Evolutionary conservation across 306 rosid species (phyloP), one percentile per base, ranked within the genome.

Genomic region (Dryas octopetala): DNA sequence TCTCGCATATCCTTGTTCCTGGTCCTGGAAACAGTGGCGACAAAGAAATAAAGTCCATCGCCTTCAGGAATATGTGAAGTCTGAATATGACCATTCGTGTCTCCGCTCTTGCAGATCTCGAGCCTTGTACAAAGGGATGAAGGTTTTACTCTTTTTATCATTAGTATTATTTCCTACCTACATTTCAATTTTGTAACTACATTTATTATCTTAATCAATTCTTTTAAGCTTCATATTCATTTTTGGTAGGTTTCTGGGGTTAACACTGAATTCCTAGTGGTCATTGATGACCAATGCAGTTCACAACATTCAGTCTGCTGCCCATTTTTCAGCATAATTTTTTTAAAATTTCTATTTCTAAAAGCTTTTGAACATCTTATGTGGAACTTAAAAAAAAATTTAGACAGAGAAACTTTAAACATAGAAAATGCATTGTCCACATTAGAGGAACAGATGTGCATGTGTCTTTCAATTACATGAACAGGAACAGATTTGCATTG

Each of bases 1-100:
- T 79, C 84, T 91, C 48, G 98, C 96, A 69, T 94, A 90, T 88
- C 98, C 98, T 75, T 94, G 98, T 82, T 97, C 98, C 75, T 94
- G 98, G 98, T 88, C 98, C 76, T 94, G 98, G 98, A 94, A 90
- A 87, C 96, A 90, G 84, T 94, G 98, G 97, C 88, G 98, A 6
- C 91, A 88, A 55, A 85, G 94, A 84, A 87, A 84, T 68, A 94
- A 94, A 87, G 83, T 94, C 40, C 89, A 90, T 60, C 97, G 90
- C 79, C 97, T 94, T 83, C 96, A 94, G 85, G 98, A 94, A 79
- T 94, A 83, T 77, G 98, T 94, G 32, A 94, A 91, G 81, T 94
- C 98, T 74, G 91, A 91, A 82, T 94, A 94, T 78, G 98, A 94
- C 66, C 98, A 94, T 86, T 91, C 98, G 43, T 94, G 98, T 80